A percentile compares a stretch with the other conserved stretches of the same genome.
These are phyloP conservation scores for Pneumocystis murina DNA, from an alignment of 1,139 yeast species.

Conservation along the genomic window DNA sequence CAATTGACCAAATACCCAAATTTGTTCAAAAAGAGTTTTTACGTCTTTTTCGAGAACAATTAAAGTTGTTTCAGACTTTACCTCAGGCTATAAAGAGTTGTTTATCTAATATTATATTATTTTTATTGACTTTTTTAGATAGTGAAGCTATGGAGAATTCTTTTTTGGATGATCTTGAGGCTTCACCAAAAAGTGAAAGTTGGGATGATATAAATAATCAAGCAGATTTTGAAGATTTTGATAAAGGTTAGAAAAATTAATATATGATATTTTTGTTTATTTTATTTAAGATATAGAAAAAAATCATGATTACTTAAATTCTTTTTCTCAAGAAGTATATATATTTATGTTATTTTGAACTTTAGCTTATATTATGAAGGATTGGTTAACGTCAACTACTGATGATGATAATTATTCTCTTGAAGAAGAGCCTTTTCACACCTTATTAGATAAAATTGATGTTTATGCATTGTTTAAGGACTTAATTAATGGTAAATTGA, in stretches of 20 bases:
- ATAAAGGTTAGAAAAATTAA: constrained; percentile 23
- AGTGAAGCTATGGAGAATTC: constrained; percentile 30
- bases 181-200: constrained; percentile 25
- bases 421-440: constrained; percentile 68
- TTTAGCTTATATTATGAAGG: constrained; percentile 15
- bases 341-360: constrained; percentile 13
- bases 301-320: constrained; percentile 22
- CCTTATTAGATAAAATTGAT: constrained; percentile 61
- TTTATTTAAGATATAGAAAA: constrained; percentile 28
- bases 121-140: constrained; percentile 12
- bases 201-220: constrained; percentile 34
- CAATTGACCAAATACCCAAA: constrained; percentile 28
- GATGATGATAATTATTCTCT: constrained; percentile 42
- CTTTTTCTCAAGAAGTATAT: constrained; percentile 19
- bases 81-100: constrained; percentile 50
- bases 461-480: constrained; percentile 41
- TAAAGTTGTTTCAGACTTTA: constrained; percentile 38
- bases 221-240: constrained; percentile 30
- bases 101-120: background rate
- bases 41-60: constrained; percentile 35
- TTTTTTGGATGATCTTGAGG: constrained; percentile 32
- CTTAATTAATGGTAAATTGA: constrained; percentile 12
- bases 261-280: constrained; percentile 30
- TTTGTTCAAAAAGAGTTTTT: constrained; percentile 22
- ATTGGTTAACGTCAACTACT: constrained; percentile 14